Evolutionary conservation across 2,329 filamentous ascomycete genomes (phyloP).

Genomic region (Paraconiothyrium sp.): DNA sequence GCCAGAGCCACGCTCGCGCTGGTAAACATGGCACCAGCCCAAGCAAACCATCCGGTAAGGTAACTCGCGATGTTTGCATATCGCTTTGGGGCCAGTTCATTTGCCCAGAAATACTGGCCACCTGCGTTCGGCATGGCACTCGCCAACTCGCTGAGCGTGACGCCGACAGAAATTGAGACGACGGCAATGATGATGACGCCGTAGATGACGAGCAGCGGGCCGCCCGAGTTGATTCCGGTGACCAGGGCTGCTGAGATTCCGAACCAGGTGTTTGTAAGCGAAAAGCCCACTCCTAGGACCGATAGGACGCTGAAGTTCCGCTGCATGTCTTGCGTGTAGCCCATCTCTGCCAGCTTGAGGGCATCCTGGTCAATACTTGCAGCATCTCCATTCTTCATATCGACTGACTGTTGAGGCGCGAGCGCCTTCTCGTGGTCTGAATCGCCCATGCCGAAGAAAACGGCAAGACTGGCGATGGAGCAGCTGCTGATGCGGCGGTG

Average conservation of each 20-base stretch:
- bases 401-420: constrained; percentile 19
- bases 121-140: constrained; percentile 62
- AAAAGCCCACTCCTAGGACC: constrained; percentile 61
- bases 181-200: constrained; percentile 59
- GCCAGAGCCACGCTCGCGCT: constrained; percentile 62
- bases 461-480: not conserved
- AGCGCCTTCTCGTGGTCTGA: constrained; percentile 26
- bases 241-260: constrained; percentile 60
- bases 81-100: constrained; percentile 57
- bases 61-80: constrained; percentile 59
- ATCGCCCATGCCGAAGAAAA: constrained; percentile 14
- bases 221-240: constrained; percentile 62
- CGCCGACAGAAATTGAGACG: constrained; percentile 57
- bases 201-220: constrained; percentile 60
- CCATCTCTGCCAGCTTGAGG: constrained; percentile 58
- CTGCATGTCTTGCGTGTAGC: constrained; percentile 58
- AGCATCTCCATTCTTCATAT: constrained; percentile 22
- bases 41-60: constrained; percentile 62
- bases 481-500: not conserved
- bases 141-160: constrained; percentile 58
- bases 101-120: constrained; percentile 63
- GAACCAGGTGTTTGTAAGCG: constrained; percentile 63
- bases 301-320: constrained; percentile 61
- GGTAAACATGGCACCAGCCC: constrained; percentile 65
- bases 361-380: constrained; percentile 49